Base-by-base conservation (phyloP, 2,329 filamentous ascomycete species). In the Aureobasidium lini region DNA sequence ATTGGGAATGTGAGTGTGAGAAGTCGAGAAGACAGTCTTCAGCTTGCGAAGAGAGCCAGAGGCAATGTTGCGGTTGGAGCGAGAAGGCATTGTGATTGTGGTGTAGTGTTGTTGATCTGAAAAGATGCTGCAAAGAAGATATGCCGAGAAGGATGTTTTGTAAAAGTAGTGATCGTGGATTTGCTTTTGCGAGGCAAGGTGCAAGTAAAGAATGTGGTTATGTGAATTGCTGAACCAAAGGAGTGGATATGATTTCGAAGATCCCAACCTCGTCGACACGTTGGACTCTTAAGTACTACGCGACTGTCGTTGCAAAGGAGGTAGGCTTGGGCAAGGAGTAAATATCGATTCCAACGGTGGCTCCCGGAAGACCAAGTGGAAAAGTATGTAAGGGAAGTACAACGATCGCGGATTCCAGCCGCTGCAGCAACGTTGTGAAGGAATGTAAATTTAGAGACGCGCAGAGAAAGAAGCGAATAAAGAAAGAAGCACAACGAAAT, bases 301-400 rank as follows among this genome's bases (percentile, higher is more conserved):
- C 61, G 46, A 50, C 57, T 50, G 47, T 44, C 53, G 53, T 59
- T 49, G 57, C 43, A 62, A 62, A 62, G 61, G 61, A 62, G 61
- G 58, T 56, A 52, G 58, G 40, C 58, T 48, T 49, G 43, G 52
- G 44, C 56, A 53, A 61, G 61, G 61, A 56, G 58, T 40, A 56
- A 61, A 63, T 61, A 63, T 63, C 61, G 61, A 63, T 63, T 63
- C 50, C 56, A 63, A 63, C 61, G 61, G 61, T 53, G 31, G 44
- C 37, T 37, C 29, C 47, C 29, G 37, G 39, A 44, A 29, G 43
- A 18, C 46, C 43, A 50, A 44, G 46, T 52, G 39, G 28, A 57
- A 46, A 57, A 57, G 54, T 40, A 57, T 57, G 54, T 57, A 57
- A 57, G 54, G 54, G 43, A 32, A 48, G 43, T n/a, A 48, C 54